phyloP scores from a whole-genome alignment of 257 asterid species.

The Voacanga thouarsii region DNA sequence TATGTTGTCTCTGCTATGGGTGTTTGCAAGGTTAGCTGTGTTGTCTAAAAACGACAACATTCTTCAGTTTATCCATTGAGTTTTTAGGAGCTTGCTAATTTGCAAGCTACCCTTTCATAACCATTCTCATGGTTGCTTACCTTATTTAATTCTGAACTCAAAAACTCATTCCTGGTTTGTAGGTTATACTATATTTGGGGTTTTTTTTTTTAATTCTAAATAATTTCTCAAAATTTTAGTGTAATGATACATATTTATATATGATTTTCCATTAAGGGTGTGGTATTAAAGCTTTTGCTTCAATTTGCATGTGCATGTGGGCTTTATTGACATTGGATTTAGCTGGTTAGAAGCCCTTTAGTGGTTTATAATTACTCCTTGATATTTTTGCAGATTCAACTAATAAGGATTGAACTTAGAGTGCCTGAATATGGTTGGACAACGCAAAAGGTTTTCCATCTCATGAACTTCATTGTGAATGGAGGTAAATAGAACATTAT shows the following conservation, averaged over 20 bases:
- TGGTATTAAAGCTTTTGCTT: background rate
- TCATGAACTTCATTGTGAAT: conserved; percentile 92
- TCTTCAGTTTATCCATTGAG: background rate
- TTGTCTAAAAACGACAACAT: background rate
- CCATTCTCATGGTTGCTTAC: background rate
- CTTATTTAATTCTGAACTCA: background rate
- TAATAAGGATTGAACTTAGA: conserved; percentile 78
- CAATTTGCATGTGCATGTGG: background rate
- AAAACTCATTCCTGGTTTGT: background rate
- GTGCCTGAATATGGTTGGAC: conserved; percentile 99
- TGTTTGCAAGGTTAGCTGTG: background rate
- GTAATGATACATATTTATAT: background rate
- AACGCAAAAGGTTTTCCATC: conserved; percentile 94
- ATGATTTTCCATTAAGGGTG: background rate
- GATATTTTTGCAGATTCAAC: conserved; percentile 70
- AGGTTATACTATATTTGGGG: background rate
- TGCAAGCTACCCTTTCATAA: background rate
- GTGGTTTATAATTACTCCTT: background rate
- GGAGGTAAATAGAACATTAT: conserved; percentile 62
- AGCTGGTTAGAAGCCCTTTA: background rate
- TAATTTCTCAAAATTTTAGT: background rate
- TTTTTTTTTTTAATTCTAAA: too few species aligned
- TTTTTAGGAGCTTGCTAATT: background rate
- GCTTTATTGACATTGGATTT: conserved; percentile 1
- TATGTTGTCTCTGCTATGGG: background rate